Evolutionary conservation across 805 yeast species (phyloP).

Genomic region (Lipomyces lipofer): DNA sequence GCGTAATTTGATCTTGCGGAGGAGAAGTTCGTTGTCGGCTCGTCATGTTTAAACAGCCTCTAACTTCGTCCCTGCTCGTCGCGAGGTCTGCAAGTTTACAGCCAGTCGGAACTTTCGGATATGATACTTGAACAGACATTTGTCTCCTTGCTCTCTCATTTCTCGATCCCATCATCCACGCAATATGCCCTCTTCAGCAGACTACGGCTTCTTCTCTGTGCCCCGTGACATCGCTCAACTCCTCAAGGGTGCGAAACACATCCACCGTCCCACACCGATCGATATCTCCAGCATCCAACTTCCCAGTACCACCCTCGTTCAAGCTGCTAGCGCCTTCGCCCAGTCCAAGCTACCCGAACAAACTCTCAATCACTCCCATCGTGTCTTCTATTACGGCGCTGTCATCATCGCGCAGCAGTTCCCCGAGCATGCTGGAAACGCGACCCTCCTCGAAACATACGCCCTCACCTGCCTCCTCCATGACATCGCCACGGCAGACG

Average conservation of each 20-base stretch:
- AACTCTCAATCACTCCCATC: slow-evolving; percentile 14
- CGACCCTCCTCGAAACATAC: slow-evolving; percentile 23
- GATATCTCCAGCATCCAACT: slow-evolving; percentile 6
- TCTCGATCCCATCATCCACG: too few species aligned
- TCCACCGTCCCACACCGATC: slow-evolving; percentile 8
- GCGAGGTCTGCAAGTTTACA: too few species aligned
- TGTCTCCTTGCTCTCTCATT: too few species aligned
- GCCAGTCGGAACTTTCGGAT: too few species aligned
- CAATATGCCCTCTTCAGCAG: slow-evolving; percentile 17
- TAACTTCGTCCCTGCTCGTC: too few species aligned
- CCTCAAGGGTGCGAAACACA: slow-evolving; percentile 6
- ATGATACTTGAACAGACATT: too few species aligned
- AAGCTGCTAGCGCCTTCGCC: slow-evolving; percentile 7
- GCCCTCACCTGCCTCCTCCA: slow-evolving; percentile 30
- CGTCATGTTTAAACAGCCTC: too few species aligned
- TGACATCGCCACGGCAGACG: slow-evolving; percentile 33
- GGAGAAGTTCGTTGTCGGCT: too few species aligned
- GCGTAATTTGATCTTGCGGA: too few species aligned
- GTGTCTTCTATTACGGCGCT: slow-evolving; percentile 18
- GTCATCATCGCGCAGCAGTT: slow-evolving; percentile 26
- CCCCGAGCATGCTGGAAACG: slow-evolving; percentile 29
- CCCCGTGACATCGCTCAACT: slow-evolving; percentile 16
- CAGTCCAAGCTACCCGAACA: slow-evolving; percentile 9
- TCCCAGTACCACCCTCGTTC: slow-evolving; percentile 9
- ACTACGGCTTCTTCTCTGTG: slow-evolving; percentile 17